Conservation (phyloP, 306 rosid species). For the Rosa persica region DNA sequence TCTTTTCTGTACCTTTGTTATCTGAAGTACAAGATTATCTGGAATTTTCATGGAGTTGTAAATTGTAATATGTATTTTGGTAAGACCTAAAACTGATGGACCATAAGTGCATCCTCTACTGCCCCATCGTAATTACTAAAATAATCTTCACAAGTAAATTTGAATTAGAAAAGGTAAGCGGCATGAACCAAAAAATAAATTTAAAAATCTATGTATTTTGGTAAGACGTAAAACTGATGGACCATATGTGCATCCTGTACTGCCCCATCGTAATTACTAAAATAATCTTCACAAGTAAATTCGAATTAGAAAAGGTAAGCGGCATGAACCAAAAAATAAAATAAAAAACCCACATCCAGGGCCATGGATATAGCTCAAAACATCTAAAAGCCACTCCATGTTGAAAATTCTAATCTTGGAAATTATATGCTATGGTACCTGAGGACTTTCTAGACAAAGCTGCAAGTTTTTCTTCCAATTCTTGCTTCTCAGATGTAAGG, state of each 20-base stretch:
- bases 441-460: conserved; percentile 47
- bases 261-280: not conserved
- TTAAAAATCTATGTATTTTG: not conserved
- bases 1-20: not conserved
- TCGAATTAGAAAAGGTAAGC: not conserved
- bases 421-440: conserved; percentile 38
- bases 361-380: not conserved
- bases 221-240: not conserved
- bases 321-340: not conserved
- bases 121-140: not conserved
- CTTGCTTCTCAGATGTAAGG: conserved; percentile 73
- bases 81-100: not conserved
- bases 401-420: not conserved
- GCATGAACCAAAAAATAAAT: not conserved
- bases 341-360: not conserved
- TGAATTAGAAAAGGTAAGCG: not conserved
- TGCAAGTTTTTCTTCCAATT: conserved; percentile 69
- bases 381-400: not conserved
- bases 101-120: not conserved
- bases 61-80: not conserved
- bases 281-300: not conserved
- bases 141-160: not conserved
- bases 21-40: not conserved
- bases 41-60: not conserved
- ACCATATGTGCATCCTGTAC: not conserved